Conservation (phyloP, 148 eudicot genomes). For the Camellia lanceoleosa region DNA sequence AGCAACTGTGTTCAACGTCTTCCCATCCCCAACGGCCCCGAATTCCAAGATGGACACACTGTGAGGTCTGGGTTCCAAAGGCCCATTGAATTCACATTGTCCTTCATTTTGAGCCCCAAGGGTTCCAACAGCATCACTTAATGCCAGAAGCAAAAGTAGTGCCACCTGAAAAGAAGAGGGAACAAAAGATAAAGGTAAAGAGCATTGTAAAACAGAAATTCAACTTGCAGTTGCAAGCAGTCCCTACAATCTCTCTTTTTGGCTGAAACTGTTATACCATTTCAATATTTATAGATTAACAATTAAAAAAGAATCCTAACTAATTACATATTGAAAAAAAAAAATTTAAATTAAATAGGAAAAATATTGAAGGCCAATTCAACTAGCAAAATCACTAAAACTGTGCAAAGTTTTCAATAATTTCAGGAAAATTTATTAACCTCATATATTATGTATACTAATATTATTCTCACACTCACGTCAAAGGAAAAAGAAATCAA, state of each 20-base stretch:
- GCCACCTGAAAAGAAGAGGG: conserved; percentile 29
- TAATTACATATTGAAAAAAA: neutral
- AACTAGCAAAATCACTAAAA: neutral
- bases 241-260: neutral
- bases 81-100: conserved; percentile 27
- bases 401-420: neutral
- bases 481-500: too few relatives aligned
- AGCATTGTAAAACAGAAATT: conserved; percentile 2
- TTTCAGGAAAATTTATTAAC: neutral
- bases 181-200: conserved; percentile 21
- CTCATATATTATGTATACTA: too few relatives aligned
- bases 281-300: neutral
- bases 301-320: neutral
- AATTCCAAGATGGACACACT: conserved; percentile 54
- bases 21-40: conserved; percentile 62
- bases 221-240: neutral
- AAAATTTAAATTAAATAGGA: neutral
- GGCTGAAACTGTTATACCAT: neutral
- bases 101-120: conserved; percentile 16
- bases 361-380: neutral
- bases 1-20: conserved; percentile 47
- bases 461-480: too few relatives aligned
- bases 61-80: conserved; percentile 44
- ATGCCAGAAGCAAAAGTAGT: conserved; percentile 35
- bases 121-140: conserved; percentile 17